These are phyloP conservation scores for Pseudomicrostroma phylloplanum DNA, from an alignment of 1,284 basidiomycete genomes.

Conservation along the genomic window DNA sequence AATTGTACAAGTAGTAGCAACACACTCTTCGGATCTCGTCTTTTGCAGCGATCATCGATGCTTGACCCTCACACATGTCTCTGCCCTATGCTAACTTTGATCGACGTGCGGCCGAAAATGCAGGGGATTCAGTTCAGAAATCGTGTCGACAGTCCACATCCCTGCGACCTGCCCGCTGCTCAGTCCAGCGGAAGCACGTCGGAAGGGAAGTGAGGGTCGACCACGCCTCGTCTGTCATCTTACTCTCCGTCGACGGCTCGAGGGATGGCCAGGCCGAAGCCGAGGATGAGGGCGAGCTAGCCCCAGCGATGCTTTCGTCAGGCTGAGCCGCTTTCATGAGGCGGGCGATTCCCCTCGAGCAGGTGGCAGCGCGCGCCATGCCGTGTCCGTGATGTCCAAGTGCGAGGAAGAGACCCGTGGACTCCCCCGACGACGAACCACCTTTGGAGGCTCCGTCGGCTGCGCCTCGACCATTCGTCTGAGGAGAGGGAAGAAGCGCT, in stretches of 20 bases:
- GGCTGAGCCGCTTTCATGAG: conserved; percentile 3
- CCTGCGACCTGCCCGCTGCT: background rate
- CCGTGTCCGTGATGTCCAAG: conserved; percentile 13
- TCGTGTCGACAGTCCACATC: conserved; percentile 14
- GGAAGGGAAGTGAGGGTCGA: conserved; percentile 6
- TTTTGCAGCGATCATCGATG: too few relatives aligned
- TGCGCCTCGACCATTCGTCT: background rate
- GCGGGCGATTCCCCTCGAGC: conserved; percentile 10
- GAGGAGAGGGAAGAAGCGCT: background rate
- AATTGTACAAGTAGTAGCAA: too few relatives aligned
- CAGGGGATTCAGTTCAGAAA: background rate
- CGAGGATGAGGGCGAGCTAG: background rate
- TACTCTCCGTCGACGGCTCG: background rate
- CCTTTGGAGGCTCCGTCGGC: background rate
- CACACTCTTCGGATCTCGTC: too few relatives aligned
- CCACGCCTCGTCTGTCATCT: conserved; percentile 9
- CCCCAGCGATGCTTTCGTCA: background rate
- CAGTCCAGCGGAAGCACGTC: conserved; percentile 8
- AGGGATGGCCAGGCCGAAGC: too few relatives aligned
- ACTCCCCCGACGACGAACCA: background rate
- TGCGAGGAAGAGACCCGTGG: conserved; percentile 3
- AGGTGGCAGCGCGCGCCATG: conserved; percentile 14
- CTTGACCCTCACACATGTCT: too few relatives aligned
- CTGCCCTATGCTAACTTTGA: too few relatives aligned
- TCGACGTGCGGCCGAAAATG: too few relatives aligned